phyloP scores from a whole-genome alignment of 148 eudicot genomes.

The Chenopodium quinoa region DNA sequence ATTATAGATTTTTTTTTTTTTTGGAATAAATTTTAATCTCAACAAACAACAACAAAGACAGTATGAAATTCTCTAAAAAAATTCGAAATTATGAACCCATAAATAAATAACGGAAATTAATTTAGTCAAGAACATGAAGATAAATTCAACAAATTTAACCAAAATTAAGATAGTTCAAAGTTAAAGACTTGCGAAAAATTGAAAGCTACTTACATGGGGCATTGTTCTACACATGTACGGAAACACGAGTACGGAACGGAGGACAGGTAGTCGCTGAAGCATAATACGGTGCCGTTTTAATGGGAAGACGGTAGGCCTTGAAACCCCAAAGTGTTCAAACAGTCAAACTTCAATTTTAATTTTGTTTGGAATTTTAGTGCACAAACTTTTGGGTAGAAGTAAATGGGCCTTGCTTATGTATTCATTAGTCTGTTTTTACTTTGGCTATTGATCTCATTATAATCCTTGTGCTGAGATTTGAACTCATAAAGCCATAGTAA shows the following conservation, averaged over 20 bases:
- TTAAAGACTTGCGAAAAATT: background rate
- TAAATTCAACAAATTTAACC: background rate
- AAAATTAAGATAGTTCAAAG: background rate
- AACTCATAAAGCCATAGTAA: too few relatives aligned
- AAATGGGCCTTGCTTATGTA: background rate
- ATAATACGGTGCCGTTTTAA: conserved; percentile 8
- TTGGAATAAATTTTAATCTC: too few relatives aligned
- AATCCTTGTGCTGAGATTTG: too few relatives aligned
- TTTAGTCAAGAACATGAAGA: too few relatives aligned
- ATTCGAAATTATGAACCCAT: too few relatives aligned
- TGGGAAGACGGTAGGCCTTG: background rate
- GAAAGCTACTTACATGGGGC: background rate
- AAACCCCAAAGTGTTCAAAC: background rate
- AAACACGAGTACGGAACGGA: background rate
- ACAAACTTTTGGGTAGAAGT: background rate
- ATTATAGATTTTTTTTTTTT: too few relatives aligned
- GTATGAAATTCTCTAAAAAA: background rate
- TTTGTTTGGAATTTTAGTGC: too few relatives aligned
- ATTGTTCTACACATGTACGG: background rate
- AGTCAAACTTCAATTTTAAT: too few relatives aligned
- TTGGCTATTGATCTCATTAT: background rate
- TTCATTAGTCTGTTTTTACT: too few relatives aligned
- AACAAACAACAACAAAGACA: background rate
- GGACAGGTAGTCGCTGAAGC: background rate
- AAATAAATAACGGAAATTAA: too few relatives aligned